Base-by-base conservation (phyloP, 2,329 filamentous ascomycete species). In the Colletotrichum camelliae region DNA sequence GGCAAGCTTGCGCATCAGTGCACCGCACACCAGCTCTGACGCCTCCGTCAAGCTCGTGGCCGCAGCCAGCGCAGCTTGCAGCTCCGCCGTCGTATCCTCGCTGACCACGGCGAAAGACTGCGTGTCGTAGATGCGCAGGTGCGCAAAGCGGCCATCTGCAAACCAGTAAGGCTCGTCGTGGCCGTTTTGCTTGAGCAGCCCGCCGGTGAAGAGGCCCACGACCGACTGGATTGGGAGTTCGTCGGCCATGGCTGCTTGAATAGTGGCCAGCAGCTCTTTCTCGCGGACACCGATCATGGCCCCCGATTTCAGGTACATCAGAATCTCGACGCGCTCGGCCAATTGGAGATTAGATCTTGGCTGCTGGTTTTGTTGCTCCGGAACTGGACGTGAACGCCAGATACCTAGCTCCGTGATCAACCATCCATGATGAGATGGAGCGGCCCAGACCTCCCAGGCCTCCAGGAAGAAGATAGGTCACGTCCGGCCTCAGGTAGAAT, bases 311-410 rank as follows among this genome's bases (percentile, higher is more conserved):
- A 37, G 15, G 31, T 29, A n/a, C 7, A 24, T 35, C 24, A 33
- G 29, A 27, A 33, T 29, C 12, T 35, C 24, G 10, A 8, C 61
- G 61, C 61, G 61, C 37, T 64, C 61, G 29, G 61, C 61, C n/a
- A n/a, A n/a, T n/a, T n/a, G n/a, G n/a, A n/a, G n/a, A n/a, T n/a
- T n/a, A n/a, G n/a, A n/a, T n/a, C n/a, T 48, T 9, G 1, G 79
- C 78, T 1, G 61, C 35, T 3, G 76, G 61, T 5, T 73, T 80
- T 0, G 74, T 13, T 1, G 74, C 58, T 0, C 81, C 83, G 0
- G 80, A 81, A 7, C 83, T 77, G 0, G 82, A 82, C 0, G 83
- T 70, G 16, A 84, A 77, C 1, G 83, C 72, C 2, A 85, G 75
- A 24, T 80, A 66, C 5, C 76, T 80, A 0, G 82, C 83, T 0